Base-by-base conservation (phyloP, 2,329 filamentous ascomycete genomes). In the Mollisiaceae sp. region DNA sequence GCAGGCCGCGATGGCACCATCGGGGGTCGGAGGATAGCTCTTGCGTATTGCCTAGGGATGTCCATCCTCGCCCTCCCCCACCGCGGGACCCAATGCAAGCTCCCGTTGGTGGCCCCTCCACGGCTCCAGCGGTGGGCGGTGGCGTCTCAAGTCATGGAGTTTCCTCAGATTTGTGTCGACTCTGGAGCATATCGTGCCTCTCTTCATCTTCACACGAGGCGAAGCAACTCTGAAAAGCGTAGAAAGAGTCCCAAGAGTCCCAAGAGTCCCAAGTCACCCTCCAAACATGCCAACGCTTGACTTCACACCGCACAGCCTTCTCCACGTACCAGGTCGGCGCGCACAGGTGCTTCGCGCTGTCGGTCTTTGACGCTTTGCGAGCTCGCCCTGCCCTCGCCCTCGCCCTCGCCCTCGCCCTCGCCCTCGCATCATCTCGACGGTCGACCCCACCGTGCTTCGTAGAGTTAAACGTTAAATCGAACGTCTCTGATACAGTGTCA, bases 211-310 rank as follows among this genome's bases (percentile, higher is more conserved):
- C 39, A 60, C n/a, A 32, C n/a, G 39, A 20, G n/a, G 38, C 27
- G 27, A 41, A 41, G 18, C 20, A 55, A 62, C 39, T 47, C 41
- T 58, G 52, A 59, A 62, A 59, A 35, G 12, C 18, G 22, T 18
- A 54, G 22, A 52, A 22, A 22, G 47, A 52, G 22, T 18, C 22
- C 43, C 43, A 14, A 20, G n/a, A n/a, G n/a, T n/a, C n/a, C n/a
- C 27, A 32, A 32, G 27, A 32, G 27, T 32, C 6, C 27, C 27
- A 50, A 22, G n/a, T 50, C 36, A 20, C 41, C 39, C 15, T 43
- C 47, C 47, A 61, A 61, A 54, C 59, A 18, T 61, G 59, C 43
- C 59, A 52, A 54, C 45, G 22, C 59, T 41, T 52, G 59, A 50
- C 8, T 4, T 61, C 2, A 14, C 45, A 60, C 20, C 9, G 22